A percentile compares a stretch with the other conserved stretches of the same genome.
phyloP scores from a whole-genome alignment of 2,329 filamentous ascomycete species.

The Hypoxylon sp. region DNA sequence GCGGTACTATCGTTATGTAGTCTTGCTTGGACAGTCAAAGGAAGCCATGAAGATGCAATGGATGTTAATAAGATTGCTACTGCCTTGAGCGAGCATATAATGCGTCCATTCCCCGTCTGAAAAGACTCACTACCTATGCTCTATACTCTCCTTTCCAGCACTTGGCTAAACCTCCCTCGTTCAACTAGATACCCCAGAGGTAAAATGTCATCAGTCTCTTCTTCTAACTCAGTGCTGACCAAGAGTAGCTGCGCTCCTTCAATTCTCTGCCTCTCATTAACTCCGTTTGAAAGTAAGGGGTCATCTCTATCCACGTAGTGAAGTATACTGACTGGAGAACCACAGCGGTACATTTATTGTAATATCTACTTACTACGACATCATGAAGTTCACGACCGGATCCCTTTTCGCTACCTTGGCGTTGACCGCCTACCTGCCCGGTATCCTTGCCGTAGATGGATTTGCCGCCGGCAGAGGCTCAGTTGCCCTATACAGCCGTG shows the following conservation, averaged over 20 bases:
- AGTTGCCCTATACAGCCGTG: conserved; percentile 14
- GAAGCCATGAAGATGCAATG: not conserved
- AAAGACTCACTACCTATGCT: too few relatives aligned
- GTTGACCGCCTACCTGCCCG: conserved; percentile 39
- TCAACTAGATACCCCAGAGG: too few relatives aligned
- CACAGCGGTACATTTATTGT: conserved; percentile 30
- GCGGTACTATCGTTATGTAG: conserved; percentile 6
- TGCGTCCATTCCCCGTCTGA: not conserved
- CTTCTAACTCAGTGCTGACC: conserved; percentile 24
- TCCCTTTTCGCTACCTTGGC: conserved; percentile 40
- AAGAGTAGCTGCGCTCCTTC: conserved; percentile 43
- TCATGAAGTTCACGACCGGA: conserved; percentile 40
- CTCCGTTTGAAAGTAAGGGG: conserved; percentile 41
- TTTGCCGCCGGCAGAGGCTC: conserved; percentile 19
- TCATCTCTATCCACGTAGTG: not conserved
- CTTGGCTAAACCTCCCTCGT: conserved; percentile 7
- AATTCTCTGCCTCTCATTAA: conserved; percentile 36
- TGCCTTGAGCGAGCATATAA: conserved; percentile 25
- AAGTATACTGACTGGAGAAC: conserved; percentile 4
- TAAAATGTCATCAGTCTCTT: too few relatives aligned
- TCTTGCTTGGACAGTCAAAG: not conserved
- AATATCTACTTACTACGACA: conserved; percentile 20
- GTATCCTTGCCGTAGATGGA: conserved; percentile 24
- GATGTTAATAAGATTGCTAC: conserved; percentile 9
- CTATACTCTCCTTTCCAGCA: not conserved